Percentiles rank a stretch among this genome's conserved stretches.
Conservation (phyloP, 208 protist genomes). For the Wallacemonas sp. region DNA sequence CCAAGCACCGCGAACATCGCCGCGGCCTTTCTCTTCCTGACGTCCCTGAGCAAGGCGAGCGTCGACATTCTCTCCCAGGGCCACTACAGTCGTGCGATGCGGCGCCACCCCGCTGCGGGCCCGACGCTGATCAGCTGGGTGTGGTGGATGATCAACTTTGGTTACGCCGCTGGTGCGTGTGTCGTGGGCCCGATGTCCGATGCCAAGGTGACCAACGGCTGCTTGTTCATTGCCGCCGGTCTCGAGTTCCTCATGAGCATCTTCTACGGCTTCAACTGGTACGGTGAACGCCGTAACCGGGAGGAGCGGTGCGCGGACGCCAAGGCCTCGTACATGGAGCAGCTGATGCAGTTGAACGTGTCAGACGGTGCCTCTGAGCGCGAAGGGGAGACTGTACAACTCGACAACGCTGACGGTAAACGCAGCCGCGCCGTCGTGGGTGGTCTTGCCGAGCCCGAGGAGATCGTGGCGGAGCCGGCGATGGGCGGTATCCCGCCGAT, state of each 20-base stretch:
- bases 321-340: conserved; percentile 6
- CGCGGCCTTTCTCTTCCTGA: conserved; percentile 24
- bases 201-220: conserved; percentile 18
- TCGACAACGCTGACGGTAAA: background rate
- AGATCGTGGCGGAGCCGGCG: conserved; percentile 19
- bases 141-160: conserved; percentile 39
- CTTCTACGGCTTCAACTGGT: conserved; percentile 43
- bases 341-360: conserved; percentile 10
- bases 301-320: conserved; percentile 31
- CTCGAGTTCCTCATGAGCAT: conserved; percentile 19
- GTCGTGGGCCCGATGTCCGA: conserved; percentile 43
- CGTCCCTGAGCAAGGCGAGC: conserved; percentile 29
- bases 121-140: conserved; percentile 45
- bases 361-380: conserved; percentile 24
- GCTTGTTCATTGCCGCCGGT: conserved; percentile 26
- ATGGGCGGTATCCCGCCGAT: conserved; percentile 4
- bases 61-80: conserved; percentile 46
- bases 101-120: conserved; percentile 23
- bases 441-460: conserved; percentile 6
- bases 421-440: background rate
- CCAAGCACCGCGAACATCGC: conserved; percentile 19
- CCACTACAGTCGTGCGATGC: conserved; percentile 47
- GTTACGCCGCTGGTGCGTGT: conserved; percentile 21
- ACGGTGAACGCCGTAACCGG: conserved; percentile 32
- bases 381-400: too few species aligned